Base-by-base conservation (phyloP, 2,329 filamentous ascomycete species). In the Monilinia aucupariae region DNA sequence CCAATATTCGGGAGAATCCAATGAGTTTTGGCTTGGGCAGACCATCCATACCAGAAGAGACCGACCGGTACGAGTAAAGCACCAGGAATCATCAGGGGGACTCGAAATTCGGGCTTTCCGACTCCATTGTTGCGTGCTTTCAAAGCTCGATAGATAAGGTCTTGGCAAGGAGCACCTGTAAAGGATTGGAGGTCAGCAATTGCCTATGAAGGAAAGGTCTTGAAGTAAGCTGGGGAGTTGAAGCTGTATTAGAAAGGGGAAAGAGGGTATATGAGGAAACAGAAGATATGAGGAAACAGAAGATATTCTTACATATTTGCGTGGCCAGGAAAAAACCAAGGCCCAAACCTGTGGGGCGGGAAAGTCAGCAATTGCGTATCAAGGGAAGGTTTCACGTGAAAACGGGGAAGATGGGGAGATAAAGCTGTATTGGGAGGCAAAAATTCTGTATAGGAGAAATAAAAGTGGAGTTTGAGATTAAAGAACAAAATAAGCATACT, bases 1-100 rank as follows among this genome's bases (percentile, higher is more conserved):
- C 83, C 83, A 48, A 85, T 79, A 59, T 85, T 83, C 0, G 83
- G 82, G 22, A 82, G 74, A 37, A 85, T 81, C 81, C 82, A 86
- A 67, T 82, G 80, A 0, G 76, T 74, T 7, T 78, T 71, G 30
- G 78, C 76, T 54, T 84, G 76, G 0, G 81, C 81, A 0, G 77
- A 75, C 83, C 83, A 86, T 43, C 83, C 83, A 68, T 85, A 85
- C 72, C 79, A 77, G 66, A 85, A 79, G 0, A 86, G 75, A 0
- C 81, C 79, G 12, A 86, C 74, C 0, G 85, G 85, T 0, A 87
- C 67, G 1, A 86, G 65, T 0, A 87, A 47, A 0, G 80, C 79
- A 0, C 81, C 82, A 0, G 82, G 76, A 17, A 83, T 69, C 74
- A 86, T 82, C 2, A 87, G 75, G 0, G 85, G 85, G 0, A 87